Evolutionary conservation across 495 filamentous ascomycete genomes (phyloP).

Genomic region (Hypoxylon lienhwacheense): DNA sequence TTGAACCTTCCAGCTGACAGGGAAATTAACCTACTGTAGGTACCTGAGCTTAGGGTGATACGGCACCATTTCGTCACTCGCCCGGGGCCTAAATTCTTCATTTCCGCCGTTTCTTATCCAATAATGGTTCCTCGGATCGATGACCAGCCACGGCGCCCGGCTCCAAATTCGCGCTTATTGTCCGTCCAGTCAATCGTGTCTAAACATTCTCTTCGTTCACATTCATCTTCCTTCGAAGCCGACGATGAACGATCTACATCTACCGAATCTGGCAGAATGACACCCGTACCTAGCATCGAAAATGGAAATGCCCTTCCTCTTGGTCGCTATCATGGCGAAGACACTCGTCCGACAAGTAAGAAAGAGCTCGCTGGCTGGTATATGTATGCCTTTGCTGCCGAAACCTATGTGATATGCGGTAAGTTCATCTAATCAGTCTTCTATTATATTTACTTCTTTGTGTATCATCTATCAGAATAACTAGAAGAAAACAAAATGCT

Average conservation of each 20-base stretch:
- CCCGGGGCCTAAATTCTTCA: neutral
- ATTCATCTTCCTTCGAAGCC: constrained; percentile 59
- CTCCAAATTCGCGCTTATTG: constrained; percentile 46
- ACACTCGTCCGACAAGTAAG: constrained; percentile 80
- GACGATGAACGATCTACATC: constrained; percentile 63
- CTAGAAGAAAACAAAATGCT: too few relatives aligned
- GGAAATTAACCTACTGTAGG: neutral
- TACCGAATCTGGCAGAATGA: constrained; percentile 45
- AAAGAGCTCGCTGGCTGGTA: constrained; percentile 95
- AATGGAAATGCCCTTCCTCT: constrained; percentile 25
- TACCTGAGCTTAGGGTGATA: constrained; percentile 7
- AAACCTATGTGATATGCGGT: constrained; percentile 96
- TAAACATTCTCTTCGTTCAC: constrained; percentile 47
- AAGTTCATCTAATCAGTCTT: constrained; percentile 41
- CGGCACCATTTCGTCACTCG: constrained; percentile 23
- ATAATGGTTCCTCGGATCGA: constrained; percentile 45
- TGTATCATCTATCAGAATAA: too few relatives aligned
- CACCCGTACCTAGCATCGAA: constrained; percentile 33
- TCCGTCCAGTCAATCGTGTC: constrained; percentile 50
- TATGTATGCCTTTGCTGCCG: constrained; percentile 94
- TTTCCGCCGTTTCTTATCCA: constrained; percentile 10
- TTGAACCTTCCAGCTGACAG: neutral
- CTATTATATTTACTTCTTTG: neutral
- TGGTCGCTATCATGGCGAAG: constrained; percentile 72
- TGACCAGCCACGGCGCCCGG: constrained; percentile 35